A percentile compares a stretch with the other conserved stretches of the same genome.
phyloP scores from a whole-genome alignment of 257 asterid genomes.

The Leptodermis oblonga region DNA sequence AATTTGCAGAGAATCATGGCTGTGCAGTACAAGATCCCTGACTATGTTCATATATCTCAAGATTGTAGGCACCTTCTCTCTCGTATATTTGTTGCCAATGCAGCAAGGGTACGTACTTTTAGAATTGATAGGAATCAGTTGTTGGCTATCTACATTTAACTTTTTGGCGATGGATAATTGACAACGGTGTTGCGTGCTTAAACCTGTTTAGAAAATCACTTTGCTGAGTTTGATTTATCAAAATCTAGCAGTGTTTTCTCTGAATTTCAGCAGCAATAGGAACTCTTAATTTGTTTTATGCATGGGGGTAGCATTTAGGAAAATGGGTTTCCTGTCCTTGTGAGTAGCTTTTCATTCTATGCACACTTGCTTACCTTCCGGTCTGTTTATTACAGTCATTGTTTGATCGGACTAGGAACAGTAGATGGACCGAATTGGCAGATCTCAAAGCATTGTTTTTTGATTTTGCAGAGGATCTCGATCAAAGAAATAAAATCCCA shows the following conservation, averaged over 20 bases:
- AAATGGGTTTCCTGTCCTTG: background rate
- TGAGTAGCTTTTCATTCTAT: background rate
- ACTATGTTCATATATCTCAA: constrained; percentile 81
- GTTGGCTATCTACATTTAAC: background rate
- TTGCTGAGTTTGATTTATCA: background rate
- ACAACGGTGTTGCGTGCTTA: background rate
- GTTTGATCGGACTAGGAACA: background rate
- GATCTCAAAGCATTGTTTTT: background rate
- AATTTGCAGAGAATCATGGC: constrained; percentile 71
- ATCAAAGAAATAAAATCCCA: constrained; percentile 64
- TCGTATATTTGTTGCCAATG: constrained; percentile 67
- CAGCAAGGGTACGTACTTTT: constrained; percentile 48
- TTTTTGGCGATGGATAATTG: background rate
- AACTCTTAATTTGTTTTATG: background rate
- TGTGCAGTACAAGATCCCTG: constrained; percentile 76
- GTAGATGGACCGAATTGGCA: background rate
- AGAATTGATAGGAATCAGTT: background rate
- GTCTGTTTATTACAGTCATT: background rate
- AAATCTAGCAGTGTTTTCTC: background rate
- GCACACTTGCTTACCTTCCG: background rate
- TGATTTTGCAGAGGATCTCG: constrained; percentile 52
- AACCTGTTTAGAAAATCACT: background rate
- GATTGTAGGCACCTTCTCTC: constrained; percentile 84
- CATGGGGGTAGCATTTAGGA: background rate
- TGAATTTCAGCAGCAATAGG: background rate